Evolutionary conservation across 1,284 basidiomycete genomes (phyloP).

Genomic region (Ganoderma boninense): DNA sequence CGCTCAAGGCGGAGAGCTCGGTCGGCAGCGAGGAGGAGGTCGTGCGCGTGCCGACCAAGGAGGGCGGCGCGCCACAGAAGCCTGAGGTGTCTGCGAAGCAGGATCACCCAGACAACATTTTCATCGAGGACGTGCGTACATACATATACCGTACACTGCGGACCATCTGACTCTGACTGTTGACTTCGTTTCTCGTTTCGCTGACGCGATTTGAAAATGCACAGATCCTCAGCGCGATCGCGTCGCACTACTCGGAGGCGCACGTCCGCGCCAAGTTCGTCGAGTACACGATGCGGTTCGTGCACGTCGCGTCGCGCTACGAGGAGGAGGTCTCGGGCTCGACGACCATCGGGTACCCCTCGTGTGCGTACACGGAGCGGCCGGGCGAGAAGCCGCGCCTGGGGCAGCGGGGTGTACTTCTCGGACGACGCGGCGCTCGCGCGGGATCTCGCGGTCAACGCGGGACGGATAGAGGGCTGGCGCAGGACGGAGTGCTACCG

Average conservation of each 20-base stretch:
- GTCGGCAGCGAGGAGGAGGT: slow-evolving; percentile 70
- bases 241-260: slow-evolving; percentile 80
- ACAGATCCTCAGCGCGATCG: slow-evolving; percentile 75
- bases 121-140: slow-evolving; percentile 89
- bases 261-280: slow-evolving; percentile 81
- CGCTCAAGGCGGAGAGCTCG: slow-evolving; percentile 68
- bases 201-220: no score
- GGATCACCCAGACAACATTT: slow-evolving; percentile 81
- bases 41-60: slow-evolving; percentile 50
- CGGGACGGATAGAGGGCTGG: slow-evolving; percentile 84
- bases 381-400: slow-evolving; percentile 50
- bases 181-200: neutral
- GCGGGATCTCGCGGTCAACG: slow-evolving; percentile 74
- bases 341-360: slow-evolving; percentile 73
- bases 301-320: slow-evolving; percentile 79
- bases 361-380: slow-evolving; percentile 51
- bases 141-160: no score
- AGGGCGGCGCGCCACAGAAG: slow-evolving; percentile 45
- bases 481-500: slow-evolving; percentile 73
- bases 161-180: no score
- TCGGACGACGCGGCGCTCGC: slow-evolving; percentile 65
- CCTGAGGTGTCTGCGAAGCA: slow-evolving; percentile 62
- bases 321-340: slow-evolving; percentile 76
- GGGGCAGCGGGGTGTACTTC: slow-evolving; percentile 77
- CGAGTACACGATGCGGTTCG: slow-evolving; percentile 81